These are phyloP conservation scores for Pseudocercospora musae DNA, from an alignment of 2,329 filamentous ascomycete species.

Conservation along the genomic window DNA sequence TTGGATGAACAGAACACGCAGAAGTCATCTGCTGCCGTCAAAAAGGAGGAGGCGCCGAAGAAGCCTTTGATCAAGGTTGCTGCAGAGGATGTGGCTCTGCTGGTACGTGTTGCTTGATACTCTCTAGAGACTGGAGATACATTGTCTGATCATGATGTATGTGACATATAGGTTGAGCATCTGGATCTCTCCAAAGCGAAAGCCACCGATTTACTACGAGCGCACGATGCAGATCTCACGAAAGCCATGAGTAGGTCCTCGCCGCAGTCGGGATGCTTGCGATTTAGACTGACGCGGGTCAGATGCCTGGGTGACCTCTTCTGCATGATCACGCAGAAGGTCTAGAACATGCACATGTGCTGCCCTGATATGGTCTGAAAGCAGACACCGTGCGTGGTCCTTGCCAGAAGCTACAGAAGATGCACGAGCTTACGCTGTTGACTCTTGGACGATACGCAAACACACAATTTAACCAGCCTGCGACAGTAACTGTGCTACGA, in stretches of 20 bases:
- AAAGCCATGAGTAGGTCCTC: slow-evolving; percentile 64
- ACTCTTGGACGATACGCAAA: not conserved
- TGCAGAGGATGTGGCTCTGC: slow-evolving; percentile 63
- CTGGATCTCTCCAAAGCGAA: slow-evolving; percentile 68
- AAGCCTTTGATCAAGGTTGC: slow-evolving; percentile 65
- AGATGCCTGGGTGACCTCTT: slow-evolving; percentile 3
- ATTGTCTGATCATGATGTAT: not conserved
- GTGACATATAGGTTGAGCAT: slow-evolving; percentile 57
- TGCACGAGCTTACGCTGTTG: not conserved
- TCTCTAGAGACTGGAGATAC: not conserved
- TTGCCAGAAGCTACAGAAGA: not conserved
- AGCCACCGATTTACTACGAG: slow-evolving; percentile 70
- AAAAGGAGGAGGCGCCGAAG: slow-evolving; percentile 35
- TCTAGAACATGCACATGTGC: not conserved
- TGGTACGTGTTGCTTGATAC: slow-evolving; percentile 50
- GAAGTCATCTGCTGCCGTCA: slow-evolving; percentile 46
- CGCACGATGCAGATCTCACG: slow-evolving; percentile 66
- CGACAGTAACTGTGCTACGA: not conserved
- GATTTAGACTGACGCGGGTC: not conserved
- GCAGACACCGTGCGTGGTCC: not conserved
- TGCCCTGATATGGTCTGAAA: not conserved
- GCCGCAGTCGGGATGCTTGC: slow-evolving; percentile 13
- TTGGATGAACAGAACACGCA: slow-evolving; percentile 45
- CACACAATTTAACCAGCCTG: not conserved
- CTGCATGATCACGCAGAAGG: slow-evolving; percentile 1